These are phyloP conservation scores for Cryptosporidium meleagridis DNA, from an alignment of 169 alveolate genomes.

Conservation along the genomic window DNA sequence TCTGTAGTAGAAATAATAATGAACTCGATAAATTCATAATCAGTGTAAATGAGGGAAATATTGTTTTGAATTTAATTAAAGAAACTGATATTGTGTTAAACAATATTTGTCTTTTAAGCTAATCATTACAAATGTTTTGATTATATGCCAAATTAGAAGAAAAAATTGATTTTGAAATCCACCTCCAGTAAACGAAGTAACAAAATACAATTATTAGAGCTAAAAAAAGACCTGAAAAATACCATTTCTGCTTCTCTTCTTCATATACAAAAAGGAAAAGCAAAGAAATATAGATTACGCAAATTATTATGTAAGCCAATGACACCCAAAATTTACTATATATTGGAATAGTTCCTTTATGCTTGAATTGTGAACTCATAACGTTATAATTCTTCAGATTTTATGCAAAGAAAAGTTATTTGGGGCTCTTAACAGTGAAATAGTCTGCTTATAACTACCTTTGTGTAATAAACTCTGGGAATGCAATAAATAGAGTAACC, in stretches of 20 bases:
- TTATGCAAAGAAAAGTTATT: background rate
- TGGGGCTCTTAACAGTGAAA: too few species aligned
- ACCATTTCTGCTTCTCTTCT: conserved; percentile 35
- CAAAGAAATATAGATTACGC: background rate
- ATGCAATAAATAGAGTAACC: background rate
- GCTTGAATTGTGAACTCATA: background rate
- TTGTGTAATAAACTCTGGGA: background rate
- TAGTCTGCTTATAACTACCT: background rate
- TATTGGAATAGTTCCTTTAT: background rate
- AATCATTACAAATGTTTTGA: conserved; percentile 3
- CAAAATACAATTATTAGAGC: conserved; percentile 27
- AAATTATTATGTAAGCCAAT: background rate
- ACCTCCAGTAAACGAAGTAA: conserved; percentile 54
- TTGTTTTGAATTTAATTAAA: background rate
- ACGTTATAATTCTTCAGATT: background rate
- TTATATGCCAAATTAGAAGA: conserved; percentile 60
- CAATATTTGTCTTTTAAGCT: background rate
- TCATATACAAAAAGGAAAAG: conserved; percentile 20
- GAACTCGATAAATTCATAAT: background rate
- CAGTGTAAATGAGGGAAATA: background rate
- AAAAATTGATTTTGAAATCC: conserved; percentile 67
- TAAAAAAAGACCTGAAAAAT: conserved; percentile 23
- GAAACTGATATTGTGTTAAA: background rate
- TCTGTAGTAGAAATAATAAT: background rate
- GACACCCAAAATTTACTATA: conserved; percentile 8